These are phyloP conservation scores for Hypoxylon lienhwacheense DNA, from an alignment of 495 filamentous ascomycete genomes.

Conservation along the genomic window DNA sequence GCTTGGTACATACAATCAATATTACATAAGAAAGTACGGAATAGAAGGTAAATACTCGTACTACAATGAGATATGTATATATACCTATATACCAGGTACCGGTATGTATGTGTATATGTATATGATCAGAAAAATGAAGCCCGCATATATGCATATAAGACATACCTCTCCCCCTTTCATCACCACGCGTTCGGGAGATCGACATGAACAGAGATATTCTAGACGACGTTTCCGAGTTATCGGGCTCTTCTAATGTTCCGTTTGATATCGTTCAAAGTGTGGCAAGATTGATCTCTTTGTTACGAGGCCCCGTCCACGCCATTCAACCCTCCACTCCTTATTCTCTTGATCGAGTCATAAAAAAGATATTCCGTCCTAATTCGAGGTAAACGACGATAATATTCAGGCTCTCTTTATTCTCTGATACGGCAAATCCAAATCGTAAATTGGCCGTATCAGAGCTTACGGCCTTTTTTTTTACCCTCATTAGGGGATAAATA, in stretches of 20 bases:
- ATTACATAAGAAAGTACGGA: no score
- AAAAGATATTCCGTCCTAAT: background rate
- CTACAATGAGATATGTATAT: no score
- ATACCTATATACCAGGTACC: no score
- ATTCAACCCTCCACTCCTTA: background rate
- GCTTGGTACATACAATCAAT: no score
- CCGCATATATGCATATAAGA: no score
- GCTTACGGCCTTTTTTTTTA: background rate
- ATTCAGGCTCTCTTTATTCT: background rate
- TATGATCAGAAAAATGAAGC: no score
- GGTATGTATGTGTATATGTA: no score
- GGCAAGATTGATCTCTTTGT: conserved; percentile 2
- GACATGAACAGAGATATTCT: background rate
- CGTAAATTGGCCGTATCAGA: background rate
- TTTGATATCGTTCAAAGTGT: background rate
- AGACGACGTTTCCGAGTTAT: background rate
- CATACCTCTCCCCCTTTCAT: no score
- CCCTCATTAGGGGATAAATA: background rate
- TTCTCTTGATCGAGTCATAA: background rate
- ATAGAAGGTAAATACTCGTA: no score
- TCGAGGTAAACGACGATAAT: background rate
- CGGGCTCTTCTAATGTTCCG: background rate
- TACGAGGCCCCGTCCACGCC: background rate
- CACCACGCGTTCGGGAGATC: no score
- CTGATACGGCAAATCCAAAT: background rate